These are phyloP conservation scores for Neonectria faginata DNA, from an alignment of 2,329 filamentous ascomycete genomes.

Conservation along the genomic window DNA sequence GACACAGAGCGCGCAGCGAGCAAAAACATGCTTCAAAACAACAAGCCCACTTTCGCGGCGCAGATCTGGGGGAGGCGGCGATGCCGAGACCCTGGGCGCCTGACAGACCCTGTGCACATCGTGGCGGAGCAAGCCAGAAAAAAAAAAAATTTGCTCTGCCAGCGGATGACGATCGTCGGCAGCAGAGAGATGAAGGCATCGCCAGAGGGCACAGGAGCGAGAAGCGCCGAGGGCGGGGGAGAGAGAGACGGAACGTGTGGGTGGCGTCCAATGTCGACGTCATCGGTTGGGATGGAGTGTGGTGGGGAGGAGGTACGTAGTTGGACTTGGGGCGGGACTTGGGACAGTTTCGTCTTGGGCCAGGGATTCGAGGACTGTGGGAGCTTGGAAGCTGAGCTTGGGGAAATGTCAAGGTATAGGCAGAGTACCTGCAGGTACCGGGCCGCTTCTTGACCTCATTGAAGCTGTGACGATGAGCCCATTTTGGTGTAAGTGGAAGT, in stretches of 20 bases:
- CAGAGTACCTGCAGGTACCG: conserved; percentile 24
- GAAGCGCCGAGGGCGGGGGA: conserved; percentile 6
- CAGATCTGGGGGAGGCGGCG: conserved; percentile 22
- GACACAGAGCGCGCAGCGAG: background rate
- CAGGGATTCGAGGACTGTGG: background rate
- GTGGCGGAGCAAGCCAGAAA: conserved; percentile 19
- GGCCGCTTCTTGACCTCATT: background rate
- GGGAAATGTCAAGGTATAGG: background rate
- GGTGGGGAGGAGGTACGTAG: conserved; percentile 5
- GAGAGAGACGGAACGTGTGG: background rate
- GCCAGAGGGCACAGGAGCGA: conserved; percentile 21
- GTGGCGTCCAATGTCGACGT: conserved; percentile 25
- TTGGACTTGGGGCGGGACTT: background rate
- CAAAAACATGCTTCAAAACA: conserved; percentile 5
- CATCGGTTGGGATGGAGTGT: conserved; percentile 15
- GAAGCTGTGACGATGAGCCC: background rate
- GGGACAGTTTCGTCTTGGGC: background rate
- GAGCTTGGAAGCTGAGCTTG: background rate
- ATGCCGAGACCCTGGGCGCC: conserved; percentile 9
- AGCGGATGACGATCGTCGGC: conserved; percentile 24
- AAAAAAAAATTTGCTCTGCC: too few species aligned
- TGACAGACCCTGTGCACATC: background rate
- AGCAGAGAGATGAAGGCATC: conserved; percentile 28
- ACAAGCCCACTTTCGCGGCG: conserved; percentile 4
- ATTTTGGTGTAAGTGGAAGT: conserved; percentile 36